Base-by-base conservation (phyloP, 352 stramenopile species). In the Phytophthora lateralis region DNA sequence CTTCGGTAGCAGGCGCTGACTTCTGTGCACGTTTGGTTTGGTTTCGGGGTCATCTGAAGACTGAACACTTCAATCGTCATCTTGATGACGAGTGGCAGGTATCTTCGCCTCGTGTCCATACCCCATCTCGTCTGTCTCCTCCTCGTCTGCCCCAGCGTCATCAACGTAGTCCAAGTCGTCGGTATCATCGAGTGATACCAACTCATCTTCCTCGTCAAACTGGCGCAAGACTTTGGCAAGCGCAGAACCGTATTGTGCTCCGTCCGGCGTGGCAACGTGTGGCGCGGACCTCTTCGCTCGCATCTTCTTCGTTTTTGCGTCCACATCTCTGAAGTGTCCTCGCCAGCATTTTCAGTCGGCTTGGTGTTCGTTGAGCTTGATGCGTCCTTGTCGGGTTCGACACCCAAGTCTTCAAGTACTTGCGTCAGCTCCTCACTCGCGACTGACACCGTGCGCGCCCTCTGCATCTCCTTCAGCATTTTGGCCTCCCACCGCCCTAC, bases 141-240 rank as follows among this genome's bases (percentile, higher is more conserved):
- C 12, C 14, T 49, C 17, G 32, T 24, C 38, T 3, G 18, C 11
- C 37, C 4, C 9, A 14, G 4, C 0, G 10, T 29, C 11, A 14
- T 32, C 37, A 11, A 20, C 49, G 37, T 57, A 50, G 18, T 58
- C 50, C 7, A 42, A 8, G 39, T 58, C 50, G 11, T 41, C 50
- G 1, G 9, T 34, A 18, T 58, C 26, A 18, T 11, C 38, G 15
- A 37, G 18, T 24, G 20, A 21, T 10, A 0, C 32, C 8, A 37
- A 6, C 6, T 14, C 15, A 15, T 55, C 48, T 11, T 58, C 38
- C 11, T 49, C 38, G 18, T 49, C 37, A 10, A 58, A 32, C 4
- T 49, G 50, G 5, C 43, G 15, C 11, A 58, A 5, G 3, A 49
- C 38, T 21, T 58, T 26, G 0, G 15, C 8, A 4, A 43, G 6